Evolutionary conservation across 768 basidiomycete genomes (phyloP), one percentile per base, ranked within the genome.

Genomic region (Antrodiella citrinella): DNA sequence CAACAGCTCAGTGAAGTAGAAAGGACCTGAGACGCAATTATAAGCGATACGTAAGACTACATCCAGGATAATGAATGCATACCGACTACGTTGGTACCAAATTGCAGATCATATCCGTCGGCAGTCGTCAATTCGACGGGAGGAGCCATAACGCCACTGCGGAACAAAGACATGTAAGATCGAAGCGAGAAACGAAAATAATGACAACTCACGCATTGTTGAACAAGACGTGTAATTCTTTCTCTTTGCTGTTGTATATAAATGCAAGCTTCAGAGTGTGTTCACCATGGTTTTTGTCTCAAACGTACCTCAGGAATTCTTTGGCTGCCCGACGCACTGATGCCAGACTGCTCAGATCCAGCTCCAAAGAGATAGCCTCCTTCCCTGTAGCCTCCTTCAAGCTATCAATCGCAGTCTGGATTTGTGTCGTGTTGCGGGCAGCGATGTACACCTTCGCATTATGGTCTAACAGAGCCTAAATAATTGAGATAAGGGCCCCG

Each of bases 371-470:
- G 20, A 73, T 40, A 2, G 72, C 67, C 26, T 69, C 65, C 45
- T 63, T 69, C 23, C 77, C 75, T 0, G 74, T 76, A 38, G 48
- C 62, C 19, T 52, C 18, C 55, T 79, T 71, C 51, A 88, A 65
- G 0, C 78, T 73, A 24, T 65, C 53, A 50, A 86, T 83, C 0
- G 81, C 81, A 3, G 57, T 58, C 3, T 72, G 65, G 0, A 72
- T 68, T 53, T 76, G 83, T 24, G 64, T 62, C 48, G 65, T 55
- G 51, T 59, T 73, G 11, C 84, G 72, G 3, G 69, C 65, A 0
- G 77, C 80, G 40, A 86, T 49, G 58, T 88, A 86, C 0, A 87
- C 83, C 48, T 75, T 84, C 7, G 83, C 84, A 57, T 82, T 77
- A 55, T 78, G 78, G 15, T 57, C 46, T 13, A 86, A 66, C 2